Evolutionary conservation across 2,329 filamentous ascomycete genomes (phyloP), one percentile per base, ranked within the genome.

Genomic region (Madurella mycetomatis): DNA sequence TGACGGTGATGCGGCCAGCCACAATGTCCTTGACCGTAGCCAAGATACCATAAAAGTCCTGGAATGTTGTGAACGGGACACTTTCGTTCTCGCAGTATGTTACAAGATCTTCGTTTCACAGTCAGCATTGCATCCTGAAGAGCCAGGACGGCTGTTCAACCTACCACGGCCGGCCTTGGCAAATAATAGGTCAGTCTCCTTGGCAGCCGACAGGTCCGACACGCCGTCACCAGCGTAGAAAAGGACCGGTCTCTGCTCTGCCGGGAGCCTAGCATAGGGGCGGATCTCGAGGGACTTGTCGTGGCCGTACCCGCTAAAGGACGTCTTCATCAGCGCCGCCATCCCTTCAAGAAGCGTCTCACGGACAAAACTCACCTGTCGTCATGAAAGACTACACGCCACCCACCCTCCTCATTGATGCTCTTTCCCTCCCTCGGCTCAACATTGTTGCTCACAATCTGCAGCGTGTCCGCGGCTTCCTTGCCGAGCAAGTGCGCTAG

Each of bases 151-250:
- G 1, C 5, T 18, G 4, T 17, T 17, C 42, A 47, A 66, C 78
- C 64, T 75, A 90, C 88, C 89, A 70, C 90, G 85, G 18, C 90
- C 92, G 60, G 88, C 86, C 79, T 96, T 96, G 50, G 92, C 92
- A 67, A 97, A 97, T 37, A 97, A 78, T 51, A 97, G 74, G 69
- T 97, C 91, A 2, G 92, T 96, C 77, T 97, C 92, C 64, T 87
- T 85, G 2, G 94, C 92, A 9, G 92, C 94, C 25, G 89, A 95
- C 49, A 97, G 77, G 69, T 97, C 92, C 2, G 89, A 95, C 4
- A 96, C 90, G 47, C 92, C 92, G 65, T 97, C 92, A 55, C 94
- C 94, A 32, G 94, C 92, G 66, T 99, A 99, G 70, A 97, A 90
- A 74, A 97, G 83, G 40, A 84, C 85, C 2, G 94, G 94, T 41